Conservation (phyloP, 176 grass and related monocot genomes). For the Cenchrus purpureus region DNA sequence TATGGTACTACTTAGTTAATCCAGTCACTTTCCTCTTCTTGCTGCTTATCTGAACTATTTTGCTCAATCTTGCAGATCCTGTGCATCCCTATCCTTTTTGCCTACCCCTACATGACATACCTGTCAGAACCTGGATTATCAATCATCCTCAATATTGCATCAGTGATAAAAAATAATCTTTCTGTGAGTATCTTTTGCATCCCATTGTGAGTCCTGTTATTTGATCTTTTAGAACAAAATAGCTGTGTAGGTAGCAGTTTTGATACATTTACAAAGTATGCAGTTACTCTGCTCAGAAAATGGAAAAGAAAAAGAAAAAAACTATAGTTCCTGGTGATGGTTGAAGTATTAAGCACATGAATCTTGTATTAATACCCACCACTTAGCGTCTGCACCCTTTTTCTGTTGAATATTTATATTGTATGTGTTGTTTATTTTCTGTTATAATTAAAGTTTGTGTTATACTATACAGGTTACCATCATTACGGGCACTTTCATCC, state of each 20-base stretch:
- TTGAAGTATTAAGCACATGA: background rate
- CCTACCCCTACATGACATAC: constrained; percentile 69
- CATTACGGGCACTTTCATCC: constrained; percentile 49
- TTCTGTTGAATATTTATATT: background rate
- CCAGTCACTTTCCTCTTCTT: background rate
- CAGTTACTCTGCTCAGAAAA: background rate
- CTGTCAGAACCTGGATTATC: constrained; percentile 57
- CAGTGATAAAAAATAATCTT: constrained; percentile 60
- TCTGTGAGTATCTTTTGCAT: constrained; percentile 40
- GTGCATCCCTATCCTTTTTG: constrained; percentile 63
- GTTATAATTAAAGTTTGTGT: background rate
- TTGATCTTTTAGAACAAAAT: background rate
- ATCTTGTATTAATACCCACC: background rate
- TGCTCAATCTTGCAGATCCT: constrained; percentile 45
- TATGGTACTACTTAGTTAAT: constrained; percentile 24
- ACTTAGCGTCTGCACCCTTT: background rate
- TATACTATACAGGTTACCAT: constrained; percentile 50
- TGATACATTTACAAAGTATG: background rate
- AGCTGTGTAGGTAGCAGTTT: background rate
- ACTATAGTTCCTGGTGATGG: background rate
- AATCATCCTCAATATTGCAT: constrained; percentile 54
- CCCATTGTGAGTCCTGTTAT: background rate
- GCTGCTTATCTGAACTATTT: constrained; percentile 5
- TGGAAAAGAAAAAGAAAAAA: background rate
- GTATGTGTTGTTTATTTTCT: background rate